A percentile compares a stretch with the other conserved stretches of the same genome.
Conservation (phyloP, 805 yeast species). For the Nakazawaea holstii region DNA sequence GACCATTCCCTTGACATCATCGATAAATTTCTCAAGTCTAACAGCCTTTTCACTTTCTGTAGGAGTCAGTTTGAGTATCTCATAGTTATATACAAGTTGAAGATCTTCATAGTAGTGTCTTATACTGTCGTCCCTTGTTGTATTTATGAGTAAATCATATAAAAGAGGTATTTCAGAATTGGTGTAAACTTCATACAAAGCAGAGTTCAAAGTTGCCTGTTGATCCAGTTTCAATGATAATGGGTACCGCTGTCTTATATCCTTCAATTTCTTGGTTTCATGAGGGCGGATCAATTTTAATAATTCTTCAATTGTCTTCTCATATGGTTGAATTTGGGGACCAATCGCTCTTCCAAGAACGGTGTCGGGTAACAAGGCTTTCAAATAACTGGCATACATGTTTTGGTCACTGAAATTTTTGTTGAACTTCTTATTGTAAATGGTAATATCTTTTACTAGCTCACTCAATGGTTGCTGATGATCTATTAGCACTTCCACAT, state of each 20-base stretch:
- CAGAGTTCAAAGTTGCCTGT: constrained; percentile 29
- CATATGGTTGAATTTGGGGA: constrained; percentile 36
- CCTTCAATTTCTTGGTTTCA: constrained; percentile 38
- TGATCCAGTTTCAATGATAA: constrained; percentile 36
- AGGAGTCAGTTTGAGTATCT: constrained; percentile 50
- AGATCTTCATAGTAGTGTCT: constrained; percentile 59
- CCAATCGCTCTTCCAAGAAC: constrained; percentile 49
- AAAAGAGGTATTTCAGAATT: constrained; percentile 47
- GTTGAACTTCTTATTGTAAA: constrained; percentile 34
- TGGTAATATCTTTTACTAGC: constrained; percentile 39
- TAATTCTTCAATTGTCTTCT: constrained; percentile 35
- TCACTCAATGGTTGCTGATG: constrained; percentile 44
- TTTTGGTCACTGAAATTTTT: constrained; percentile 20
- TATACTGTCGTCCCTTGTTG: constrained; percentile 45
- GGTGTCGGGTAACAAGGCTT: constrained; percentile 50
- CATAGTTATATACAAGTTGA: constrained; percentile 51
- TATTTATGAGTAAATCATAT: constrained; percentile 52
- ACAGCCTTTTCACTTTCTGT: constrained; percentile 26
- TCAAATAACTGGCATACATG: constrained; percentile 37
- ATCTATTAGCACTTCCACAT: constrained; percentile 26
- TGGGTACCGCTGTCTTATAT: constrained; percentile 41
- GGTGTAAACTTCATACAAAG: constrained; percentile 41
- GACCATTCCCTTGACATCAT: constrained; percentile 67
- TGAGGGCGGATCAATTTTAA: constrained; percentile 31
- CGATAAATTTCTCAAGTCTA: constrained; percentile 38